phyloP scores from a whole-genome alignment of 148 eudicot genomes.

The Polygonum aviculare region DNA sequence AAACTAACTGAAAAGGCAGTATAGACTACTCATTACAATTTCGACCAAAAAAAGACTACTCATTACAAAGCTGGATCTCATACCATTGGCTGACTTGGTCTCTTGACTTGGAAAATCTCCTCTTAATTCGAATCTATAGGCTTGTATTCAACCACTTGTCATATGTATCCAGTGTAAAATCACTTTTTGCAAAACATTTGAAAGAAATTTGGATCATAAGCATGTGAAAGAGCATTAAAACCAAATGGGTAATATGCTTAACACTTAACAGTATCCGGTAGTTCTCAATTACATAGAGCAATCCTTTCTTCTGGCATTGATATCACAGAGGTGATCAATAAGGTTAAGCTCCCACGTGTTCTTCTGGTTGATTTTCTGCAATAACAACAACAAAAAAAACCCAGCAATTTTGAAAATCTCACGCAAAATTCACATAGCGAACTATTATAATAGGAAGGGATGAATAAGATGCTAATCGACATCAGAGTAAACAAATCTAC shows the following conservation, averaged over 20 bases:
- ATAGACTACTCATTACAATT: too few relatives aligned
- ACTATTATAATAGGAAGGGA: not conserved
- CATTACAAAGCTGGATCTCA: too few relatives aligned
- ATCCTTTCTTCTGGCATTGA: too few relatives aligned
- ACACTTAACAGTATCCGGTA: not conserved
- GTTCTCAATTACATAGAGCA: too few relatives aligned
- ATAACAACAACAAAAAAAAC: conserved; percentile 2
- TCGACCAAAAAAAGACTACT: too few relatives aligned
- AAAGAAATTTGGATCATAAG: conserved; percentile 4
- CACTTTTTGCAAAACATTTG: conserved; percentile 70
- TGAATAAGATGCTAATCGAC: not conserved
- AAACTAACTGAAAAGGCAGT: too few relatives aligned
- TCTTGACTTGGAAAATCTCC: not conserved
- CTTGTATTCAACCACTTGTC: conserved; percentile 17
- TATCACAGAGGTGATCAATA: conserved; percentile 86
- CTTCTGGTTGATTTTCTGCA: conserved; percentile 94
- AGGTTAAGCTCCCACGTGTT: conserved; percentile 92
- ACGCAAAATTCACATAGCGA: not conserved
- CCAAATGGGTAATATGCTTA: not conserved
- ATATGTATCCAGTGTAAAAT: conserved; percentile 52
- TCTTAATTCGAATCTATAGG: not conserved
- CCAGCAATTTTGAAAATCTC: not conserved
- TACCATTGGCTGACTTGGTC: not conserved
- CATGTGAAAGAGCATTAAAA: not conserved
- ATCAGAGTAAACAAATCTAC: not conserved